A percentile compares a stretch with the other conserved stretches of the same genome.
phyloP scores from a whole-genome alignment of 306 rosid genomes.

The Canavalia ensiformis region DNA sequence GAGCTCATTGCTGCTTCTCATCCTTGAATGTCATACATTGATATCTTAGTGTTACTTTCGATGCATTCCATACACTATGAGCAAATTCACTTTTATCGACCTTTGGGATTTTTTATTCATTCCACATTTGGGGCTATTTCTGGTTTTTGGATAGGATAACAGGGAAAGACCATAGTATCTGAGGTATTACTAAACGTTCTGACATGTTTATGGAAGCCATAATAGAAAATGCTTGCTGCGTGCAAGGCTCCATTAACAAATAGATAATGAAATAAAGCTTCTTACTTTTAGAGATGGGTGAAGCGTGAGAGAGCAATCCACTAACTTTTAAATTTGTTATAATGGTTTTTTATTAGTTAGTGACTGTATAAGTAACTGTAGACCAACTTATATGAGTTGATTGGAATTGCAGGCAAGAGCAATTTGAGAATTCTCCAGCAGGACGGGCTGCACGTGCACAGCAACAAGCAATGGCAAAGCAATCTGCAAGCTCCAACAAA shows the following conservation, averaged over 20 bases:
- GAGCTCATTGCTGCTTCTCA: constrained; percentile 31
- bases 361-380: not conserved
- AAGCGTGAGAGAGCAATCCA: not conserved
- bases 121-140: not conserved
- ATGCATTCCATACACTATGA: constrained; percentile 6
- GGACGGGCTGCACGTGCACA: constrained; percentile 95
- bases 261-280: constrained; percentile 2
- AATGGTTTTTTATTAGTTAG: constrained; percentile 8
- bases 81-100: constrained; percentile 23
- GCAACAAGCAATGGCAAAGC: constrained; percentile 70
- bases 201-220: constrained; percentile 19
- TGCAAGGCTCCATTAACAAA: not conserved
- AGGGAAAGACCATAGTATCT: not conserved
- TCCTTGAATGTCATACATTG: not conserved
- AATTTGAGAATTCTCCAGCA: constrained; percentile 83
- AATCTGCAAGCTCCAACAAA: constrained; percentile 68
- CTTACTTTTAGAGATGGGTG: constrained; percentile 5
- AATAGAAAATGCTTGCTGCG: not conserved
- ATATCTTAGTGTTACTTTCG: constrained; percentile 3
- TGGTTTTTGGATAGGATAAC: constrained; percentile 1
- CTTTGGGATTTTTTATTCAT: constrained; percentile 28
- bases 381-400: constrained; percentile 29
- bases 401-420: constrained; percentile 75
- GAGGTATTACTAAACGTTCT: not conserved
- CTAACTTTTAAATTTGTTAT: not conserved